Evolutionary conservation across 2,329 filamentous ascomycete species (phyloP).

Genomic region (Sporothrix inflata): DNA sequence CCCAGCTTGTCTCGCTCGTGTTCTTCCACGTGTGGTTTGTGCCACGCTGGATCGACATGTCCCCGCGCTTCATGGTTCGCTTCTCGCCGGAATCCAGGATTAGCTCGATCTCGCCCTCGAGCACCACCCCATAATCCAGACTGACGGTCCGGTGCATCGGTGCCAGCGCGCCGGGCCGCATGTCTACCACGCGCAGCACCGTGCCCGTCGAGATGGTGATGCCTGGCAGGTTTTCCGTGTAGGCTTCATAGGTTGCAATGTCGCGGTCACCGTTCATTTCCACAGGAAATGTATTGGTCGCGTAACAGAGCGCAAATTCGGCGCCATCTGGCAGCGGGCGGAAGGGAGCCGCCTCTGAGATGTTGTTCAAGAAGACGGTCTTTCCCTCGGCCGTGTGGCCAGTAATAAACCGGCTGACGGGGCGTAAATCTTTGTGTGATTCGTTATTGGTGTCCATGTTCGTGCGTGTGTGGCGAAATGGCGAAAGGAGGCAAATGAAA

Average conservation of each 20-base stretch:
- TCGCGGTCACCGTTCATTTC: constrained; percentile 28
- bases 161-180: constrained; percentile 28
- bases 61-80: constrained; percentile 47
- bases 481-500: too few relatives aligned
- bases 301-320: constrained; percentile 31
- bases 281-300: constrained; percentile 29
- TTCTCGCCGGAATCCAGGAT: constrained; percentile 49
- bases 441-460: background rate
- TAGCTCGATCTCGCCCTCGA: constrained; percentile 36
- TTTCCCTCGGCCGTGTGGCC: constrained; percentile 33
- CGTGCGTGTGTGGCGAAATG: background rate
- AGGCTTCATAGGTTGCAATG: constrained; percentile 28
- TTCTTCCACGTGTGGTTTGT: constrained; percentile 52
- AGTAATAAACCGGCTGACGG: constrained; percentile 33
- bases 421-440: background rate
- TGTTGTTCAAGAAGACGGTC: constrained; percentile 27
- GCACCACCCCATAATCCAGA: constrained; percentile 42
- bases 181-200: constrained; percentile 31
- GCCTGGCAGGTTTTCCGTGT: constrained; percentile 27
- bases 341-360: constrained; percentile 28
- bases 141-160: constrained; percentile 35
- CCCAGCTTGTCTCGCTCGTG: constrained; percentile 48
- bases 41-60: constrained; percentile 51
- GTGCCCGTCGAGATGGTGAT: constrained; percentile 32
- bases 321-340: constrained; percentile 25